These are phyloP conservation scores for Botrytis fabae DNA, from an alignment of 2,329 filamentous ascomycete genomes.

Conservation along the genomic window DNA sequence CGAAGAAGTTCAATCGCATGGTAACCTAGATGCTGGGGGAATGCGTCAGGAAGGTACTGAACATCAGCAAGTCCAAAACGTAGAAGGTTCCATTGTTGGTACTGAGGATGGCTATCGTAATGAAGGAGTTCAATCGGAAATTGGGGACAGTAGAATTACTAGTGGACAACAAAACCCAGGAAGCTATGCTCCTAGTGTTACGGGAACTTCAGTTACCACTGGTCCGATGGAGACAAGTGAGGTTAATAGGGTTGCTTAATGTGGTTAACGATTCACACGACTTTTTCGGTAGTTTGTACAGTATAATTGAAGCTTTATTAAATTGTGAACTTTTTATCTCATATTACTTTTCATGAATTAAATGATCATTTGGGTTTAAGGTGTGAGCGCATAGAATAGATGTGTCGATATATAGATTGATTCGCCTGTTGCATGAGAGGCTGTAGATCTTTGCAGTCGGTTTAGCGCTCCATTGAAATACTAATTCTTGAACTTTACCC, in stretches of 20 bases:
- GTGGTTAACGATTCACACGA: neutral
- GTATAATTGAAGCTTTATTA: neutral
- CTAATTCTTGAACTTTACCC: no score
- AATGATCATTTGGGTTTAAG: neutral
- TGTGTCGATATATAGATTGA: neutral
- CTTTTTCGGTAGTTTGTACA: neutral
- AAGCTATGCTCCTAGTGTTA: constrained; percentile 19
- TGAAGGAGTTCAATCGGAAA: constrained; percentile 9
- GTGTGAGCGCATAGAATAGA: neutral
- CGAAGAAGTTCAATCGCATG: constrained; percentile 33
- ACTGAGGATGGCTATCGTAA: constrained; percentile 5
- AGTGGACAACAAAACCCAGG: constrained; percentile 16
- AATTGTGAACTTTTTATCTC: neutral
- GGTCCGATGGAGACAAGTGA: constrained; percentile 16
- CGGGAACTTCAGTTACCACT: constrained; percentile 14
- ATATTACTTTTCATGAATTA: neutral
- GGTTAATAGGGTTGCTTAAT: neutral
- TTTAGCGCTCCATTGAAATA: accelerated
- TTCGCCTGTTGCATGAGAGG: no score
- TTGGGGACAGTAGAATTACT: constrained; percentile 13
- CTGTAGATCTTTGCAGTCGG: neutral
- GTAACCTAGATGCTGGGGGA: neutral
- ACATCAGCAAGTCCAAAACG: neutral
- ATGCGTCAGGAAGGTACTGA: neutral
- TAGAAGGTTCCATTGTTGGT: constrained; percentile 12